Base-by-base conservation (phyloP, 1,284 basidiomycete genomes). In the Ustilago xerochloae region DNA sequence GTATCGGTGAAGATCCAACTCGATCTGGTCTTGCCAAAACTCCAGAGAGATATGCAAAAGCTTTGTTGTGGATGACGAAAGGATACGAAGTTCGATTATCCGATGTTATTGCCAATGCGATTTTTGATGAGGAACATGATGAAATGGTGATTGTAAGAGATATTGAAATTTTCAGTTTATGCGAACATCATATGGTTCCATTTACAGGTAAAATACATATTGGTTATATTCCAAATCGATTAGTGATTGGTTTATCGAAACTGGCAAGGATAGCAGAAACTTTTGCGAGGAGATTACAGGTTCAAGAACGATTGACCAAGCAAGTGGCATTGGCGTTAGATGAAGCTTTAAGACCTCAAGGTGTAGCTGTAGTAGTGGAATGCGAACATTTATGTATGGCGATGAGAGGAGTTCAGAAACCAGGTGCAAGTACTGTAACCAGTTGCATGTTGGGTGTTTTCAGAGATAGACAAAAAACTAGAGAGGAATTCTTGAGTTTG, bases 401-500 rank as follows among this genome's bases (percentile, higher is more conserved):
- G 1, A 99, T 99, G 95, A 91, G 97, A 63, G 97, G 97, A 39
- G 97, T 99, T 1, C 97, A 99, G 86, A 99, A 99, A 86, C 96
- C 96, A 2, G 96, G 97, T 28, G 89, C 96, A 7, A 90, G 92
- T 20, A 99, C 97, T 0, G 92, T 97, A 32, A 99, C 97, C 1
- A 95, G 93, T n/a, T 97, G 95, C 78, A 99, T 99, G 97, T 88
- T 98, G 57, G 97, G 97, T 12, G 97, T 93, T 81, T 99, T 99
- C 89, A 89, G 97, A 58, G 92, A 93, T 13, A 92, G 94, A 77
- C 94, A 97, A 85, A 99, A 99, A 87, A 99, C 97, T 24, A 89
- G 97, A 38, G 96, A 97, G 85, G 97, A 99, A 75, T 87, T 87
- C 61, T 70, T 86, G 50, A 74, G 63, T 15, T 63, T 86, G 28